Evolutionary conservation across 768 basidiomycete genomes (phyloP).

Genomic region (Naganishia randhawae): DNA sequence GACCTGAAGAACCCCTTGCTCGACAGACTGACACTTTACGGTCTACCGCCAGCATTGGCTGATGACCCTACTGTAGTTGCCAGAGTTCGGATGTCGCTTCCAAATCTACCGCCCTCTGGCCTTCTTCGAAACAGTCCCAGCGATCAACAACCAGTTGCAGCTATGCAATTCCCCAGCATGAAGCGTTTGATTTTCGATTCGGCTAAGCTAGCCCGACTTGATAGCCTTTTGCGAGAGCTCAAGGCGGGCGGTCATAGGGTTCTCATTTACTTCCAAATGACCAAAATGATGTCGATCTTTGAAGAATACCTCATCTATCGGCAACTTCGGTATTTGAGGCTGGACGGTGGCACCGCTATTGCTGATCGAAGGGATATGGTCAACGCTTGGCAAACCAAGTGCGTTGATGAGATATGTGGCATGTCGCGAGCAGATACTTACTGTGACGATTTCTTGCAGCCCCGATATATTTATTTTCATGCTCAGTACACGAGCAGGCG

Average conservation of each 20-base stretch:
- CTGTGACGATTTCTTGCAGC: conserved; percentile 51
- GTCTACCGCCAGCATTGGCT: conserved; percentile 65
- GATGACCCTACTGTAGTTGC: conserved; percentile 60
- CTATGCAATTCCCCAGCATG: conserved; percentile 89
- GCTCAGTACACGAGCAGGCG: conserved; percentile 90
- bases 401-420: conserved; percentile 37
- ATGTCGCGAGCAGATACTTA: background rate
- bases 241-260: conserved; percentile 91
- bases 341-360: conserved; percentile 90
- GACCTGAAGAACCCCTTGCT: conserved; percentile 56
- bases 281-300: conserved; percentile 98
- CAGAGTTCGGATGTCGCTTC: conserved; percentile 57
- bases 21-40: conserved; percentile 80
- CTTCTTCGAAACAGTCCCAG: conserved; percentile 64
- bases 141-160: conserved; percentile 72
- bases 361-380: conserved; percentile 99
- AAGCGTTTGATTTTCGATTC: conserved; percentile 94
- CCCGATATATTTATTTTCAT: conserved; percentile 85
- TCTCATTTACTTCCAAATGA: conserved; percentile 99
- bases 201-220: conserved; percentile 87
- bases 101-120: conserved; percentile 65
- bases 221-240: conserved; percentile 81
- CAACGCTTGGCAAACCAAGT: conserved; percentile 98
- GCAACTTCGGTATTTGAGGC: conserved; percentile 87
- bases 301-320: conserved; percentile 97